Evolutionary conservation across 768 basidiomycete genomes (phyloP).

Genomic region (Termitomyces sp.): DNA sequence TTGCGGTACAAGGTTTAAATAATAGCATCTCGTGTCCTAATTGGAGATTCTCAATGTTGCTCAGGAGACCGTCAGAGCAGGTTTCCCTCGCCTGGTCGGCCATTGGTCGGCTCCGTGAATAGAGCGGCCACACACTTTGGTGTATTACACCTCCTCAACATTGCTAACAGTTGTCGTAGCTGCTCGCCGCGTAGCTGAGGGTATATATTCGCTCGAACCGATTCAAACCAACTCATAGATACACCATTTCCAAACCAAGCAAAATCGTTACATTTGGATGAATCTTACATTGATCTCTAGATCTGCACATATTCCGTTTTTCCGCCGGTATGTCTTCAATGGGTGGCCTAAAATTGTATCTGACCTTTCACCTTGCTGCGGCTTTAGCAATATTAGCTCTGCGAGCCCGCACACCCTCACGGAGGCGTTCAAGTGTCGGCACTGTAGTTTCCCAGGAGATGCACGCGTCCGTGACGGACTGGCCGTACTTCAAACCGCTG

Average conservation of each 20-base stretch:
- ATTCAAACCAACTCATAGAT: neutral
- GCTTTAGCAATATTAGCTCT: constrained; percentile 45
- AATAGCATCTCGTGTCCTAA: no score
- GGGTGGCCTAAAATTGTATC: neutral
- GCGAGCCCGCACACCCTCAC: constrained; percentile 85
- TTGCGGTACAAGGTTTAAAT: neutral
- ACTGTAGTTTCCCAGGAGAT: constrained; percentile 89
- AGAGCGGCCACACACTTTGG: neutral
- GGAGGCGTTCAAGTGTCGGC: constrained; percentile 75
- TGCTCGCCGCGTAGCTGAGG: neutral
- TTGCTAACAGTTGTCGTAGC: neutral
- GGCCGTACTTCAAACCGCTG: constrained; percentile 73
- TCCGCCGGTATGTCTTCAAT: neutral
- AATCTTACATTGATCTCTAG: neutral
- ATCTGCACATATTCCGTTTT: neutral
- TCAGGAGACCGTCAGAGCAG: neutral
- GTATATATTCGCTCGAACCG: neutral
- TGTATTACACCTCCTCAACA: neutral
- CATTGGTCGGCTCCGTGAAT: neutral
- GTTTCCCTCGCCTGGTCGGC: neutral
- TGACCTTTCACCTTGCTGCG: constrained; percentile 8
- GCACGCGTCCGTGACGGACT: constrained; percentile 88
- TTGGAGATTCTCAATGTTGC: neutral
- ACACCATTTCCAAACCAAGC: neutral
- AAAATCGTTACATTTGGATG: neutral